These are phyloP conservation scores for Starmerella geochares DNA, from an alignment of 805 yeast genomes.

Conservation along the genomic window DNA sequence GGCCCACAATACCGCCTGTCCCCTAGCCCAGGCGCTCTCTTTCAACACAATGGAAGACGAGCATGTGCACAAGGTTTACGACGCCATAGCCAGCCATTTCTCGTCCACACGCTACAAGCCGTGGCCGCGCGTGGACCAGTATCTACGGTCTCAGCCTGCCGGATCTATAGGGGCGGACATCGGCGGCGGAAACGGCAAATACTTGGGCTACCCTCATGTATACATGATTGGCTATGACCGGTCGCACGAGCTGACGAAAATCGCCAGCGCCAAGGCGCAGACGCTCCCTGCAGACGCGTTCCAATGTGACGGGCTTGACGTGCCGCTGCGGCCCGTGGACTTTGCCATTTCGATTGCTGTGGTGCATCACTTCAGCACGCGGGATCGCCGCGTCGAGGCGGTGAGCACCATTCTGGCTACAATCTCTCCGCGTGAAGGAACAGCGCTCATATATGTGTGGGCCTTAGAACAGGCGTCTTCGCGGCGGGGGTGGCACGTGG, in stretches of 20 bases:
- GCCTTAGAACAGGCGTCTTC: slow-evolving; percentile 85
- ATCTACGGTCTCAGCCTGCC: slow-evolving; percentile 39
- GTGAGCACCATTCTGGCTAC: slow-evolving; percentile 55
- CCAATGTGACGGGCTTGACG: slow-evolving; percentile 68
- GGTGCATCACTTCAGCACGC: slow-evolving; percentile 87
- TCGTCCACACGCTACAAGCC: slow-evolving; percentile 92
- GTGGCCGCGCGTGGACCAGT: slow-evolving; percentile 88
- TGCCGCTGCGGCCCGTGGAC: slow-evolving; percentile 43
- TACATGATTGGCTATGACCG: slow-evolving; percentile 56
- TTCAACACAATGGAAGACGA: slow-evolving; percentile 47
- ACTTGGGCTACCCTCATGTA: slow-evolving; percentile 60
- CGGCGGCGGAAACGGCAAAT: slow-evolving; percentile 97
- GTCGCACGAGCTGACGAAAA: slow-evolving; percentile 29
- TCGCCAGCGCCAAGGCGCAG: slow-evolving; percentile 53
- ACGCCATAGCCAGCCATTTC: slow-evolving; percentile 85
- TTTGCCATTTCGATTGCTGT: slow-evolving; percentile 95
- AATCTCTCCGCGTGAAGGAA: slow-evolving; percentile 46
- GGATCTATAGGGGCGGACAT: slow-evolving; percentile 79
- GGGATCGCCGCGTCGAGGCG: slow-evolving; percentile 66
- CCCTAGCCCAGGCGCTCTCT: neutral
- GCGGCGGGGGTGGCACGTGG: slow-evolving; percentile 81
- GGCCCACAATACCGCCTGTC: neutral
- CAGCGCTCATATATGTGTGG: slow-evolving; percentile 84
- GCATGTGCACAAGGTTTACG: slow-evolving; percentile 79
- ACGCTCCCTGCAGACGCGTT: slow-evolving; percentile 46